Base-by-base conservation (phyloP, 805 yeast species). In the Saturnispora hagleri region DNA sequence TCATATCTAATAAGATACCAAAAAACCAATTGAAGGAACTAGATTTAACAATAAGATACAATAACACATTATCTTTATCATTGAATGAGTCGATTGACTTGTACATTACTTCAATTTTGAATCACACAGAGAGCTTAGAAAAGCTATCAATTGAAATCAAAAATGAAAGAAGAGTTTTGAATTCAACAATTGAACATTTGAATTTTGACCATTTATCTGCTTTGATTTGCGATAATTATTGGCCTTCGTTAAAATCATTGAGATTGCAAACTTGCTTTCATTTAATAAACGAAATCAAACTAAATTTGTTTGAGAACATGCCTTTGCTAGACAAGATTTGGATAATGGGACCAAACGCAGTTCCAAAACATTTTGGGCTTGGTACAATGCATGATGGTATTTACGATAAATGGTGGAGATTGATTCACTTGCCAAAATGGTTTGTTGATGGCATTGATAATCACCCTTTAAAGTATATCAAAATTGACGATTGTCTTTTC, bases 351-450 rank as follows among this genome's bases (percentile, higher is more conserved):
- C 60, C 73, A 18, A 70, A 73, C 24, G 74, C 82, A 0, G 77
- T 80, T 1, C 80, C 79, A 2, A 68, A 74, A 1, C 83, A 81
- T 20, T 75, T 77, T 69, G 84, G 82, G 0, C 62, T 77, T 22
- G 81, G 78, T 13, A 76, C 73, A 63, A 66, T 70, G 2, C 78
- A 78, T 58, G 80, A 80, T 10, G 76, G 78, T 4, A 68, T 80
- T 3, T 73, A 71, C 59, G 84, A 80, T 60, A 76, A 75, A 53
- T 79, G 84, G 84, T 70, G 71, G 54, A 69, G 77, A 51, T 78
- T 79, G 2, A 80, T 76, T 56, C 80, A 76, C 56, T 73, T 77
- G 7, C 84, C 82, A 1, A 54, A 66, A 41, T 64, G 69, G 5
- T 71, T 76, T 51, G 57, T 66, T 33, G 52, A 56, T 18, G 46